Conservation (phyloP, 1,139 yeast species). For the Candida neerlandica region DNA sequence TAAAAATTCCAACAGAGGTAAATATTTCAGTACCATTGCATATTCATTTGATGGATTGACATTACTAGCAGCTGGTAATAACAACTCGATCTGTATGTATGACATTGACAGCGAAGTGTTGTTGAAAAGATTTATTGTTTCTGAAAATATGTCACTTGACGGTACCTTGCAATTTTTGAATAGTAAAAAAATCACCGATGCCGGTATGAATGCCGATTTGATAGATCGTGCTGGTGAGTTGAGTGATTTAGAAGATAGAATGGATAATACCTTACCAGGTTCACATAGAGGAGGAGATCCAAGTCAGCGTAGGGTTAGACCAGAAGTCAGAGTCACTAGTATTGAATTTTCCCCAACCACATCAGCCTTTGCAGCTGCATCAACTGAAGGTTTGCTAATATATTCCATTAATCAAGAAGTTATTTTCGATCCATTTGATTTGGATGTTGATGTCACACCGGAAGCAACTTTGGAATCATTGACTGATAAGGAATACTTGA, state of each 20-base stretch:
- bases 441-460: slow-evolving; percentile 92
- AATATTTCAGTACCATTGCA: slow-evolving; percentile 76
- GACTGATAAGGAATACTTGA: slow-evolving; percentile 68
- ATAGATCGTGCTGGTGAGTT: slow-evolving; percentile 86
- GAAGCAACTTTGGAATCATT: slow-evolving; percentile 67
- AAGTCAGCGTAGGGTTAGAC: slow-evolving; percentile 74
- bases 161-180: slow-evolving; percentile 85
- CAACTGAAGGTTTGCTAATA: slow-evolving; percentile 89
- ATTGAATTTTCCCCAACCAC: slow-evolving; percentile 90
- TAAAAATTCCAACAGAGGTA: slow-evolving; percentile 79
- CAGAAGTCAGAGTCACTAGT: slow-evolving; percentile 77
- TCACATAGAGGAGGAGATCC: slow-evolving; percentile 89
- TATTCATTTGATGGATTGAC: slow-evolving; percentile 90
- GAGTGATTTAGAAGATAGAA: slow-evolving; percentile 81
- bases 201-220: slow-evolving; percentile 74
- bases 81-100: slow-evolving; percentile 87
- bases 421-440: slow-evolving; percentile 90
- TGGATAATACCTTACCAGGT: slow-evolving; percentile 82
- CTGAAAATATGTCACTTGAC: slow-evolving; percentile 85
- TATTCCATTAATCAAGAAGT: slow-evolving; percentile 78
- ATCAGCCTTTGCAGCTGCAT: slow-evolving; percentile 89
- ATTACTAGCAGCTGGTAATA: slow-evolving; percentile 90
- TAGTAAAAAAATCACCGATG: slow-evolving; percentile 82
- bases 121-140: slow-evolving; percentile 77
- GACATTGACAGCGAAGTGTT: slow-evolving; percentile 88